Percentiles rank a stretch among this genome's conserved stretches.
phyloP scores from a whole-genome alignment of 345 rosid genomes.

The Populus tremula region DNA sequence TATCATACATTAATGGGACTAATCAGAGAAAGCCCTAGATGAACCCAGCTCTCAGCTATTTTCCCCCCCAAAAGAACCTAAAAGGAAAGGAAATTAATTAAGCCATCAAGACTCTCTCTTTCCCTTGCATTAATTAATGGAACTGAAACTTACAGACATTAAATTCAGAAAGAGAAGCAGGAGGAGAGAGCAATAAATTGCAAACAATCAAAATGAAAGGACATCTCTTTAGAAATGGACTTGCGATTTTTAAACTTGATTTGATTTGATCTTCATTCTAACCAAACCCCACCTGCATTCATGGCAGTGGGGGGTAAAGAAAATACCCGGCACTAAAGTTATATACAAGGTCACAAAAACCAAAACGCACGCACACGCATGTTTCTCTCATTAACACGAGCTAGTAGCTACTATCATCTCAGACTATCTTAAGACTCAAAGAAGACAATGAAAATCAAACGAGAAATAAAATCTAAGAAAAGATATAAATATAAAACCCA shows the following conservation, averaged over 20 bases:
- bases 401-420: slow-evolving; percentile 25
- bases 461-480: slow-evolving; percentile 14
- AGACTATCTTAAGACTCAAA: slow-evolving; percentile 15
- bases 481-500: slow-evolving; percentile 1
- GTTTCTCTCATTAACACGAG: slow-evolving; percentile 2
- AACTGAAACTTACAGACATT: slow-evolving; percentile 38
- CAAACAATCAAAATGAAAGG: slow-evolving; percentile 29
- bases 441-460: slow-evolving; percentile 19
- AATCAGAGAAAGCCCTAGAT: slow-evolving; percentile 43
- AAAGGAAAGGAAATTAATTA: neutral
- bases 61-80: slow-evolving; percentile 12
- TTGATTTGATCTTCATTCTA: slow-evolving; percentile 28
- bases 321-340: slow-evolving; percentile 32
- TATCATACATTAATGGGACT: slow-evolving; percentile 32
- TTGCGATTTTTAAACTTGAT: slow-evolving; percentile 20
- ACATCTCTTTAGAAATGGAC: slow-evolving; percentile 1
- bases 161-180: slow-evolving; percentile 27
- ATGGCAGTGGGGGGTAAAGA: slow-evolving; percentile 32
- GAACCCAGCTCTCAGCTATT: slow-evolving; percentile 21
- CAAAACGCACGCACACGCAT: slow-evolving; percentile 38
- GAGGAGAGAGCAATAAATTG: slow-evolving; percentile 27
- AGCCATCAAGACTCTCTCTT: slow-evolving; percentile 15
- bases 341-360: slow-evolving; percentile 46
- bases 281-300: slow-evolving; percentile 45
- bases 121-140: slow-evolving; percentile 32